Evolutionary conservation across 1,284 basidiomycete genomes (phyloP), one percentile per base, ranked within the genome.

Genomic region (Ganoderma sinense): DNA sequence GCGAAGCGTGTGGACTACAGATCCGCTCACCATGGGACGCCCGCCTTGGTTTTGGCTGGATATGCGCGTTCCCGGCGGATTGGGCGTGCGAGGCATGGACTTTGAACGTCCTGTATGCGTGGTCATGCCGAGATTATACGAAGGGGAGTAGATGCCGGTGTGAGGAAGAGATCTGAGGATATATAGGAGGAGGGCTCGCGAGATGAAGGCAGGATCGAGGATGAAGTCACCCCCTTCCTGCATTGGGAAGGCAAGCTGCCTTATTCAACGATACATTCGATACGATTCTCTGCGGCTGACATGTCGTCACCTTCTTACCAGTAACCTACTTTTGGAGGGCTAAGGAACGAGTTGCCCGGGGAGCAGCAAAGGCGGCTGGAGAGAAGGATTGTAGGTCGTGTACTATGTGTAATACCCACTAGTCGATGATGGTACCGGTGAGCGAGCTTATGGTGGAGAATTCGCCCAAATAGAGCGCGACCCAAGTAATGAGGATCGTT

Each of bases 11-110:
- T 18, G 33, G 18, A 7, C 14, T 7, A 14, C 18, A 4, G 4
- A 1, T 18, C 55, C 39, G 40, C 23, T 41, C 40, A 71, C 72
- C 40, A 62, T 56, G 36, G 67, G 65, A n/a, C 61, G 62, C 7
- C 74, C 74, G 4, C 74, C 72, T 40, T 70, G 68, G 23, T 61
- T 53, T 1, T 29, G 33, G 20, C 14, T 43, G n/a, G 66, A 53
- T 62, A 72, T 62, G 4, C 36, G 62, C 56, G 6, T 55, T 62
- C 4, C 66, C 66, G 16, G 66, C 68, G 16, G 66, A 58, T 20
- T 40, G 33, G 23, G 59, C 55, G 58, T 69, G 23, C 23, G 23
- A 23, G 48, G 48, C 8, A 10, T 14, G 13, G 48, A 51, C 13
- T 51, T 5, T 14, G 29, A 33, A 18, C 23, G 14, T 56, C 14